Conservation (phyloP, 805 yeast species). For the Clavispora fructus region DNA sequence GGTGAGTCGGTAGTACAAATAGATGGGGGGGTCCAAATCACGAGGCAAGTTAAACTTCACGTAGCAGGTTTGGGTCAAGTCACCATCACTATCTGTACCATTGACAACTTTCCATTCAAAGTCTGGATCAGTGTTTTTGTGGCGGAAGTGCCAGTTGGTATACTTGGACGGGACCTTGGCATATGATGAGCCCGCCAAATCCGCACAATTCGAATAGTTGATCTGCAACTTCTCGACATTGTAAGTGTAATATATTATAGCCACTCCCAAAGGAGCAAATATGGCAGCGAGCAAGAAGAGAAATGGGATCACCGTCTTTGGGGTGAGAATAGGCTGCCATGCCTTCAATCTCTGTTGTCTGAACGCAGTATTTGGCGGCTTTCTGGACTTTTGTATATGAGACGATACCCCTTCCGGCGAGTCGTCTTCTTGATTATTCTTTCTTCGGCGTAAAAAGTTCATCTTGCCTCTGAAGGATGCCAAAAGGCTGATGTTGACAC, state of each 20-base stretch:
- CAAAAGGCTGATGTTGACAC: conserved; percentile 1
- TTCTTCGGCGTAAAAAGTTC: conserved; percentile 33
- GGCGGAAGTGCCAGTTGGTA: conserved; percentile 57
- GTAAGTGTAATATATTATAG: conserved; percentile 70
- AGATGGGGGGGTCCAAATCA: conserved; percentile 66
- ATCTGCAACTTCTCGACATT: conserved; percentile 70
- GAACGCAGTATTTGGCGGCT: conserved; percentile 65
- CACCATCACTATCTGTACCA: conserved; percentile 32
- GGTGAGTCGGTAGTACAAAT: conserved; percentile 77
- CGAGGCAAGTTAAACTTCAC: conserved; percentile 69
- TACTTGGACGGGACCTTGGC: conserved; percentile 55
- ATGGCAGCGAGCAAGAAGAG: conserved; percentile 68
- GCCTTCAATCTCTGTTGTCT: conserved; percentile 69
- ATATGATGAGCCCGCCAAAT: conserved; percentile 33
- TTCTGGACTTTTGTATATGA: conserved; percentile 27
- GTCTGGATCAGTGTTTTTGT: conserved; percentile 29
- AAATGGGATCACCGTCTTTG: conserved; percentile 84
- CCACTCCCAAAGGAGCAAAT: conserved; percentile 89
- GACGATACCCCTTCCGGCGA: conserved; percentile 9
- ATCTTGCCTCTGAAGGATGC: conserved; percentile 6
- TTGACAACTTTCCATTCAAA: conserved; percentile 61
- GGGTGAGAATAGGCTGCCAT: conserved; percentile 86
- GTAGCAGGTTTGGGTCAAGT: conserved; percentile 46
- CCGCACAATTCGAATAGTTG: conserved; percentile 69
- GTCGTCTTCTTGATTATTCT: conserved; percentile 15